Evolutionary conservation across 352 stramenopile genomes (phyloP), one percentile per base, ranked within the genome.

Genomic region (Phytophthora tentaculata): DNA sequence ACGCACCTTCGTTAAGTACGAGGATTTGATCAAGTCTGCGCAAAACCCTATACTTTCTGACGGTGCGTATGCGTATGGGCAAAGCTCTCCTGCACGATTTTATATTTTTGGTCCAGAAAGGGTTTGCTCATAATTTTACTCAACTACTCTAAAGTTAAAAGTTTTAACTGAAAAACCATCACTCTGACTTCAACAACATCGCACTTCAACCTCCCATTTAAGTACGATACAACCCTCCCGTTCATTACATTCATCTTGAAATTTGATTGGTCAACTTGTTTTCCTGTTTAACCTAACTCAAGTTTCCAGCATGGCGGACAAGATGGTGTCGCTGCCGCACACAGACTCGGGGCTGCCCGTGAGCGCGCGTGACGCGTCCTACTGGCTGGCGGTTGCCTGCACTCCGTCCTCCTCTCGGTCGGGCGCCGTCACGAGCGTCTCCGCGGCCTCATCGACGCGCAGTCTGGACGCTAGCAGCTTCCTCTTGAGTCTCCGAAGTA

Each of bases 351-450:
- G 66, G 50, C 56, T 41, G 41, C 67, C 56, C 16, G 74, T 86
- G 52, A 91, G 83, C 64, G 83, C 81, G 37, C 83, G 83, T 57
- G 83, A 91, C 71, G 79, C 83, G 63, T 78, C 69, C 26, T 91
- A 88, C 62, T 91, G 83, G 83, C 64, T 91, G 41, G 56, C 79
- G 17, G 61, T 89, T 19, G 83, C 81, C 9, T 80, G 75, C 0
- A 52, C 73, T 3, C 79, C 72, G 17, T 79, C 70, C 3, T 83
- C 74, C 28, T 77, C 71, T 16, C 71, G 58, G 37, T 71, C 72
- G 0, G 43, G 28, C 14, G 50, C 37, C 17, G 44, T 53, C 13
- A 37, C 41, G 14, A 58, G 19, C 28, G 24, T 51, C 5, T 77
- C 65, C 0, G 6, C 50, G 17, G 41, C 63, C 28, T 70, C 64